Conservation (phyloP, 352 stramenopile species). For the Globisporangium orthogonon region DNA sequence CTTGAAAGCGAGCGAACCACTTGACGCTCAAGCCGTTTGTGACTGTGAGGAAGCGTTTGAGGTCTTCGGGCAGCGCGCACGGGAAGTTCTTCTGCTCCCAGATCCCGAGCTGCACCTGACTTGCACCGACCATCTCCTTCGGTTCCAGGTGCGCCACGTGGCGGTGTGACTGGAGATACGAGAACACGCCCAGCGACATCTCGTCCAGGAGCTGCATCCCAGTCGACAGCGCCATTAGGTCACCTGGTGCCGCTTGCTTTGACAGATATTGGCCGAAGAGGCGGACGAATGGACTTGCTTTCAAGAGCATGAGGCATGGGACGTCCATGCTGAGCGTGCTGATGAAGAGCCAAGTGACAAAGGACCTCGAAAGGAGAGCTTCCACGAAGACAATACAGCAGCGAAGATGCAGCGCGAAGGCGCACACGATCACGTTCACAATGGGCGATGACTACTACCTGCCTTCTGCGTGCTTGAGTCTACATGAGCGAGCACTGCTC, state of each 20-base stretch:
- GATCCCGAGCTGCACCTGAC: constrained; percentile 35
- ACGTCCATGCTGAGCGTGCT: too few species aligned
- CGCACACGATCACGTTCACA: constrained; percentile 2
- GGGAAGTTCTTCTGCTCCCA: constrained; percentile 77
- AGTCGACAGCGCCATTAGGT: constrained; percentile 1
- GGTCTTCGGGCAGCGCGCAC: constrained; percentile 43
- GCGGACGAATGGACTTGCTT: too few species aligned
- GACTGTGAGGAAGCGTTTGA: constrained; percentile 63
- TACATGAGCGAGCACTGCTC: constrained; percentile 79
- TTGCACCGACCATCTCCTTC: constrained; percentile 43
- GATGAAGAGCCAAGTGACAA: too few species aligned
- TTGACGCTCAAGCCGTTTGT: constrained; percentile 67
- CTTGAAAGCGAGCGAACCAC: constrained; percentile 55
- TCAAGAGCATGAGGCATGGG: too few species aligned
- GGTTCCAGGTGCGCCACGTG: constrained; percentile 48
- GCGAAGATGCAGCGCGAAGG: background rate
- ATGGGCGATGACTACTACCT: constrained; percentile 1
- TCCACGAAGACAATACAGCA: too few species aligned
- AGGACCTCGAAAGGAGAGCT: too few species aligned
- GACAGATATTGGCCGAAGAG: too few species aligned
- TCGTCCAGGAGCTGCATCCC: constrained; percentile 25
- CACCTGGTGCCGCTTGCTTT: too few species aligned
- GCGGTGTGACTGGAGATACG: constrained; percentile 53
- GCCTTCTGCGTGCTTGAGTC: background rate
- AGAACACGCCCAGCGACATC: constrained; percentile 70